Evolutionary conservation across 371 early-diverging fungal genomes (phyloP).

Genomic region (Smittium culicis): DNA sequence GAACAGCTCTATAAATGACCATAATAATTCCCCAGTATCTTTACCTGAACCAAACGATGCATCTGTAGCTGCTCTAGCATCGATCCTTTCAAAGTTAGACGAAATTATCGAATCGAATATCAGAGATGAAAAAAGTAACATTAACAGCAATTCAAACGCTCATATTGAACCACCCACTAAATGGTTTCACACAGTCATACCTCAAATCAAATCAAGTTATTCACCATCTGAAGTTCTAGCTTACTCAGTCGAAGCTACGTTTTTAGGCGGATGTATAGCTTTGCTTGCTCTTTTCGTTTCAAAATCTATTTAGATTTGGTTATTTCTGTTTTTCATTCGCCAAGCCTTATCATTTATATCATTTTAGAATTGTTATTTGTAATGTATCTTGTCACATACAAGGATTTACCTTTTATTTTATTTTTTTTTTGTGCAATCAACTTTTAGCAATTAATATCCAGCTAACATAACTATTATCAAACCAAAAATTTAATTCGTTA

Average conservation of each 20-base stretch:
- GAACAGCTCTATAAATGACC: not conserved
- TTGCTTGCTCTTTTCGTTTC: not conserved
- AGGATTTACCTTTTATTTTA: too few species aligned
- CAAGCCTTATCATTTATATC: too few species aligned
- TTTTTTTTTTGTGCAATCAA: too few species aligned
- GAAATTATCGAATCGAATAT: not conserved
- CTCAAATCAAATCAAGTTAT: not conserved
- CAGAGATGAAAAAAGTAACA: too few species aligned
- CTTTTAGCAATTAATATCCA: too few species aligned
- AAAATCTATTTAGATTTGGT: not conserved
- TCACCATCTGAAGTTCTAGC: not conserved
- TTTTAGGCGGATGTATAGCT: slow-evolving; percentile 3
- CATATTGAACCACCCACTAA: not conserved
- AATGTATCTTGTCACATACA: too few species aligned
- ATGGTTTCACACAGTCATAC: not conserved
- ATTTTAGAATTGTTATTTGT: too few species aligned
- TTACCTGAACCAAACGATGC: not conserved
- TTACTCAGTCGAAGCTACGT: slow-evolving; percentile 3
- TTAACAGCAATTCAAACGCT: not conserved
- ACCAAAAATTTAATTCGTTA: too few species aligned
- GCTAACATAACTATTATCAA: too few species aligned
- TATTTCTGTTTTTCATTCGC: too few species aligned
- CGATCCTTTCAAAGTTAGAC: not conserved
- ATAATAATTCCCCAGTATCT: not conserved
- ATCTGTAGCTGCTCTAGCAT: not conserved